phyloP scores from a whole-genome alignment of 306 rosid genomes.

The Quercus ilex region DNA sequence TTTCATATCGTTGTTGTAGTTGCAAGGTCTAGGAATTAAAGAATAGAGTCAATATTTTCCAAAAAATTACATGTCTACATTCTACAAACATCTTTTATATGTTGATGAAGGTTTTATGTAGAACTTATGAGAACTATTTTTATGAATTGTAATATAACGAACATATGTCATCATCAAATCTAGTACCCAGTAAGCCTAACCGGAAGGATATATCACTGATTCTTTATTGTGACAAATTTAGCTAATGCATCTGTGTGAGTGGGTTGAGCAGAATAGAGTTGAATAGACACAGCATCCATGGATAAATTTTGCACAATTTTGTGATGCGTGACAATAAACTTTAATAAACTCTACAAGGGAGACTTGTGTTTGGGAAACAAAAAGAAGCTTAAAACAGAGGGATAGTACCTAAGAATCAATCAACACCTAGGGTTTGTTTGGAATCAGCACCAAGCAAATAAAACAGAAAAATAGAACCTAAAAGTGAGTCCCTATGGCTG shows the following conservation, averaged over 20 bases:
- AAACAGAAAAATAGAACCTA: too few relatives aligned
- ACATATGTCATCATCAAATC: neutral
- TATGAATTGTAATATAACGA: neutral
- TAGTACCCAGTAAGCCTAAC: neutral
- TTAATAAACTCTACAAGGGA: neutral
- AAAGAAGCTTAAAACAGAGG: too few relatives aligned
- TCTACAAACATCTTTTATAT: neutral
- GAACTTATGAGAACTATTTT: neutral
- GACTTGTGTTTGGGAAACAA: neutral
- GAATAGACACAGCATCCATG: neutral
- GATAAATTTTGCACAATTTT: constrained; percentile 10
- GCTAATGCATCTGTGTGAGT: neutral
- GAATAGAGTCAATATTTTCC: constrained; percentile 13
- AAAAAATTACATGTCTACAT: neutral
- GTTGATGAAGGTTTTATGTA: neutral
- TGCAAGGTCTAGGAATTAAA: constrained; percentile 61
- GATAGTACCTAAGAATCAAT: too few relatives aligned
- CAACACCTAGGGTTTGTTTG: too few relatives aligned
- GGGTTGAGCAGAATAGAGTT: neutral
- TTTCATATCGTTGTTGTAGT: constrained; percentile 70
- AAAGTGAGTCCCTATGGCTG: too few relatives aligned
- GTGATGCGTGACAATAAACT: neutral
- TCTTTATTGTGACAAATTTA: neutral
- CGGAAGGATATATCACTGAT: neutral
- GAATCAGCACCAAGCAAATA: too few relatives aligned